Percentiles rank a stretch among this genome's conserved stretches.
Conservation (phyloP, 2,329 filamentous ascomycete genomes). For the Xylaria sp. region DNA sequence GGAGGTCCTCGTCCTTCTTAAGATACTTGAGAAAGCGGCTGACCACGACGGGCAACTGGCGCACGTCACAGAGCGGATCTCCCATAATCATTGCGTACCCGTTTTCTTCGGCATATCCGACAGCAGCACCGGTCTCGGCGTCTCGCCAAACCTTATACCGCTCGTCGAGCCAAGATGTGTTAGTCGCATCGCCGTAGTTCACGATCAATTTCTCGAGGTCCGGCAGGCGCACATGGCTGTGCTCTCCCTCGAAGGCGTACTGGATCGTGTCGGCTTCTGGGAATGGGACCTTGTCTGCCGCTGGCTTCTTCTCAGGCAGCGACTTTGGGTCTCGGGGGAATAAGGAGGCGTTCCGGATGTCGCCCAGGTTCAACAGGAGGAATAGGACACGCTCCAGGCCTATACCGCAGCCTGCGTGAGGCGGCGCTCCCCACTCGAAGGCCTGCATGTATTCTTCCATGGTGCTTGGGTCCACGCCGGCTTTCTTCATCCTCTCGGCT, state of each 20-base stretch:
- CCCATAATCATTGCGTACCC: slow-evolving; percentile 85
- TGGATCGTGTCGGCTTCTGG: slow-evolving; percentile 82
- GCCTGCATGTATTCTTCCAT: slow-evolving; percentile 91
- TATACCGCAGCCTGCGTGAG: slow-evolving; percentile 87
- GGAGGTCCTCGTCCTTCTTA: slow-evolving; percentile 68
- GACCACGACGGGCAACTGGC: slow-evolving; percentile 76
- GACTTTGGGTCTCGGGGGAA: slow-evolving; percentile 90
- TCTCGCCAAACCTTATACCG: slow-evolving; percentile 89
- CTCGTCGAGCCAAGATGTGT: slow-evolving; percentile 91
- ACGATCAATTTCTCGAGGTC: slow-evolving; percentile 85
- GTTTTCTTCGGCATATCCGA: slow-evolving; percentile 75
- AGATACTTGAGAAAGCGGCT: slow-evolving; percentile 75
- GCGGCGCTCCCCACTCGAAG: slow-evolving; percentile 86
- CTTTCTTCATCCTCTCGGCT: slow-evolving; percentile 74
- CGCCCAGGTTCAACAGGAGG: slow-evolving; percentile 81
- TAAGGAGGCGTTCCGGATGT: slow-evolving; percentile 84
- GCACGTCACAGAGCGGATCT: slow-evolving; percentile 80
- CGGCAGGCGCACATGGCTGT: slow-evolving; percentile 62
- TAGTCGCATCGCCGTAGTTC: slow-evolving; percentile 93
- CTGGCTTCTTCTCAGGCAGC: slow-evolving; percentile 64
- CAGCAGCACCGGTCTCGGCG: slow-evolving; percentile 73
- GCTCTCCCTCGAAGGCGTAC: slow-evolving; percentile 52
- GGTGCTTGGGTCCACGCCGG: slow-evolving; percentile 74
- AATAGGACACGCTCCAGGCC: slow-evolving; percentile 88
- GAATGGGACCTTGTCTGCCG: slow-evolving; percentile 65